phyloP scores from a whole-genome alignment of 345 rosid species.

The Syzygium jambos region DNA sequence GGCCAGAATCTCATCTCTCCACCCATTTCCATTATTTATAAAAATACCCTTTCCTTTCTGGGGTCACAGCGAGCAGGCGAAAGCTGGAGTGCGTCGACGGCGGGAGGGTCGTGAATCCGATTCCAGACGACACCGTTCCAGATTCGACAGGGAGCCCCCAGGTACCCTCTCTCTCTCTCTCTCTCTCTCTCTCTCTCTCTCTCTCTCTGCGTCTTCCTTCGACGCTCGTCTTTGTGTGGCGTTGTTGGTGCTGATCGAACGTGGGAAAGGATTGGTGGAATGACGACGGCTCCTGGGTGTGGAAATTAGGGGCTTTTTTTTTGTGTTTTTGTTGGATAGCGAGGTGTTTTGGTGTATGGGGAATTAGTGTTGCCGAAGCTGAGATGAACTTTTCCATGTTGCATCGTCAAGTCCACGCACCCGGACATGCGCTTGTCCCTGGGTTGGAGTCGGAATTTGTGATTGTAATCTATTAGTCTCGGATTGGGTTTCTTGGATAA shows the following conservation, averaged over 20 bases:
- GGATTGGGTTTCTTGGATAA: neutral
- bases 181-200: neutral
- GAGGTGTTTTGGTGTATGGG: neutral
- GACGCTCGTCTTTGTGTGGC: neutral
- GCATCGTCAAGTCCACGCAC: no score
- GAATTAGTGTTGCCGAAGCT: no score
- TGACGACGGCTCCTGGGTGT: neutral
- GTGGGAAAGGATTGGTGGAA: neutral
- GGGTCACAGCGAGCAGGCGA: neutral
- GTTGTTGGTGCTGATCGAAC: neutral
- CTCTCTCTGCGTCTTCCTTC: no score
- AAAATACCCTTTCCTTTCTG: neutral
- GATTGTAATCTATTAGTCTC: neutral
- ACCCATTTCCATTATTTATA: neutral
- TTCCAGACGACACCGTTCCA: slow-evolving; percentile 38
- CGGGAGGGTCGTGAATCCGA: slow-evolving; percentile 41
- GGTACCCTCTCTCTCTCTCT: slow-evolving; percentile 16
- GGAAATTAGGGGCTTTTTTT: neutral
- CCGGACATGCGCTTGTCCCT: neutral
- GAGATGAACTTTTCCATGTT: no score
- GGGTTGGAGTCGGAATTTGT: neutral
- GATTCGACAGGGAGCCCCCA: slow-evolving; percentile 51
- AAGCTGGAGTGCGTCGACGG: slow-evolving; percentile 36
- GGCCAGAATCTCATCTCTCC: no score
- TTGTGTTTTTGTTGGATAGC: neutral